Base-by-base conservation (phyloP, 169 alveolate species). In the Theileria parva region DNA sequence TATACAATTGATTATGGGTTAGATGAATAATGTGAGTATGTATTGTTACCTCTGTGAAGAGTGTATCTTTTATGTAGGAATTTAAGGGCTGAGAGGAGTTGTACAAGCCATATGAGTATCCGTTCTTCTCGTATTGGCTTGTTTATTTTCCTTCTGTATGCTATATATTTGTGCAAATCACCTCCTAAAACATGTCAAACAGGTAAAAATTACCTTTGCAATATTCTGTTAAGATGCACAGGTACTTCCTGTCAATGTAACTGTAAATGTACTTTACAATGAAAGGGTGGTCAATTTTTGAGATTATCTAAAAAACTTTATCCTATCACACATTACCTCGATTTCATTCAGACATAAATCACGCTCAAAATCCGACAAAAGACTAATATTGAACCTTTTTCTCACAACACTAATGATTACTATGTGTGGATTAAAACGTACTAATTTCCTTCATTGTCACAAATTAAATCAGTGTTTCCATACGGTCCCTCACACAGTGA, bases 151-250 rank as follows among this genome's bases (percentile, higher is more conserved):
- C 87, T 76, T 72, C 88, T 79, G 57, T 88, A 81, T 51, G 85
- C 88, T 13, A 91, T 91, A 57, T 87, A 91, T 48, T 83, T 91
- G 77, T 91, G 88, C 28, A 91, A 77, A 53, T 91, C 95, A 25
- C 95, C 95, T 17, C 95, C 94, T 90, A 74, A 15, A 48, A 37
- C 53, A 37, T n/a, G 11, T 51, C 13, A 37, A 66, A 13, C 73
- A 64, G 39, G 39, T 53, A 64, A 86, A 72, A 50, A 50, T 91
- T 92, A 67, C 97, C 98, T 79, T 93, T 96, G 66, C 98, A 96
- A 77, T 93, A 95, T 34, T 95, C 96, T 93, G 95, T 96, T 0
- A 96, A 89, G 12, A 96, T 95, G 77, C 94, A 90, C 30, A 95
- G 87, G 9, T 89, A 84, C 19, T 89, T 89, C 44, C 93, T 96